Base-by-base conservation (phyloP, 306 rosid genomes). In the Vigna reflexopilosa region DNA sequence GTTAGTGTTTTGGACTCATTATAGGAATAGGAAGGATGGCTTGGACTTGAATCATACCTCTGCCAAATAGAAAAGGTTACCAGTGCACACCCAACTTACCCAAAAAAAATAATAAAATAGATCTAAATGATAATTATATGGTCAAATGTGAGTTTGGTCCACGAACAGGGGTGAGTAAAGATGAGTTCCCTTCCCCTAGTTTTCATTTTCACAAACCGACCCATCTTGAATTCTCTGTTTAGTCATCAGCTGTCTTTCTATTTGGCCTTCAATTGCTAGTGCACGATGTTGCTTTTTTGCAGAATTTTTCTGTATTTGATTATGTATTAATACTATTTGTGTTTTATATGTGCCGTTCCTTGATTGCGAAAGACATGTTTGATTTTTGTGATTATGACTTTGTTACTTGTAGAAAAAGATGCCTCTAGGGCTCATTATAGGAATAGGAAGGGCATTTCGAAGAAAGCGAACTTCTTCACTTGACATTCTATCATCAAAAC, bases 401-500 rank as follows among this genome's bases (percentile, higher is more conserved):
- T 75, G 15, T 49, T 20, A 50, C 54, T 4, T 38, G 59, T 45
- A 75, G 72, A 70, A 54, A 20, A 79, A 77, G 70, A 87, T 87
- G 90, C 80, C 90, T 22, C 72, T 84, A 36, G 88, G 90, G n/a
- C 78, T 87, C 24, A 84, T 87, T 20, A 49, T 87, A 56, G 90
- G 88, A 52, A 49, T 87, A 54, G 90, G 81, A 56, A 84, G 90
- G 70, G 72, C 83, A 26, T 79, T 40, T 62, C 67, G 90, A 58
- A 82, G 86, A 76, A 87, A 87, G 83, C 73, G 90, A 13, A 26
- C 90, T 2, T 84, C 90, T 0, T 82, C 90, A 8, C 88, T 87
- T 32, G 88, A 87, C 77, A 91, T 94, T 85, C 89, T 92, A 10
- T 89, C 97, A 4, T 82, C 98, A 7, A 94, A 90, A 62, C 85